These are phyloP conservation scores for Aspergillus candidus DNA, from an alignment of 2,329 filamentous ascomycete genomes.

Conservation along the genomic window DNA sequence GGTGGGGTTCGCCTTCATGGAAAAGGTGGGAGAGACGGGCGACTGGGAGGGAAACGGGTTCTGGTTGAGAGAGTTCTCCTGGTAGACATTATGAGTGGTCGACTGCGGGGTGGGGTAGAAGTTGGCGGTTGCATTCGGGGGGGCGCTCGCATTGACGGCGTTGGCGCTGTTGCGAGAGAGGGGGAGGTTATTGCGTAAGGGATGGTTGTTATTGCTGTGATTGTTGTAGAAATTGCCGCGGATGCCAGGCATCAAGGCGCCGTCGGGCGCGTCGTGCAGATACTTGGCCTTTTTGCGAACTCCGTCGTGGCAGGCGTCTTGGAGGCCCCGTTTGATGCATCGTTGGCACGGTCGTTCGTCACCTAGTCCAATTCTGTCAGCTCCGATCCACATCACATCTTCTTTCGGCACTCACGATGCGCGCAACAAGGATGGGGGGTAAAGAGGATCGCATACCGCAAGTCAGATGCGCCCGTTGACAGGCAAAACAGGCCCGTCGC, in stretches of 20 bases:
- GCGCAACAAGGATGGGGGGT: conserved; percentile 5
- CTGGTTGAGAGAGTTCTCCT: conserved; percentile 41
- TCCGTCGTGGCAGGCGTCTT: conserved; percentile 88
- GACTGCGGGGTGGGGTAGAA: conserved; percentile 33
- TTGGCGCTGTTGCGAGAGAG: conserved; percentile 28
- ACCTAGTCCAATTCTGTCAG: conserved; percentile 51
- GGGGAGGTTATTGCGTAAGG: conserved; percentile 27
- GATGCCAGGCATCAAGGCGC: conserved; percentile 80
- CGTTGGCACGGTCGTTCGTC: conserved; percentile 91
- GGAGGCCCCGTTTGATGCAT: conserved; percentile 88
- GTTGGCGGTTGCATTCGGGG: conserved; percentile 22
- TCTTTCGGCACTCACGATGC: conserved; percentile 1
- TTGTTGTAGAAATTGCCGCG: conserved; percentile 56
- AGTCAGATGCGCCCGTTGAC: conserved; percentile 92
- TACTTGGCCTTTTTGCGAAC: conserved; percentile 99
- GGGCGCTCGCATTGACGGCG: conserved; percentile 20
- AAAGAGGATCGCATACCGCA: conserved; percentile 68
- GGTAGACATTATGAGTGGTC: conserved; percentile 42
- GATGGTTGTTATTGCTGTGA: conserved; percentile 30
- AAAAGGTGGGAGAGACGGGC: conserved; percentile 67
- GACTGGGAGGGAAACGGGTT: conserved; percentile 58
- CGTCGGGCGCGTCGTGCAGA: conserved; percentile 87
- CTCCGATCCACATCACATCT: conserved; percentile 1
- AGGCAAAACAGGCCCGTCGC: conserved; percentile 88
- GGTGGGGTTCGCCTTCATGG: conserved; percentile 42